Base-by-base conservation (phyloP, 1,284 basidiomycete species). In the Ceratobasidium papillatum region DNA sequence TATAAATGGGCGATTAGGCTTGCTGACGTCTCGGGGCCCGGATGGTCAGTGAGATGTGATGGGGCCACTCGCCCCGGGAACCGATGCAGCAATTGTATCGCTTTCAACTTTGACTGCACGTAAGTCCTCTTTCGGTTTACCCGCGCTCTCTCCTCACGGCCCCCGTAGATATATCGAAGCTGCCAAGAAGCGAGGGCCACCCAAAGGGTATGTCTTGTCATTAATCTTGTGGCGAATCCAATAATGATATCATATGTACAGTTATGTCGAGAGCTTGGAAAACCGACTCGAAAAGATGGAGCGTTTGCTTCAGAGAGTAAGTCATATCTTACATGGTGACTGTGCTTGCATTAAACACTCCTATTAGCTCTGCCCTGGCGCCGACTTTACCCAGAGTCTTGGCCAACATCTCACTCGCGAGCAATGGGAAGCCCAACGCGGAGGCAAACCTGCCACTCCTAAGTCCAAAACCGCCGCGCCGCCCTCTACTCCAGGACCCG, bases 141-240 rank as follows among this genome's bases (percentile, higher is more conserved):
- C 45, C 59, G 32, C 22, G 32, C 47, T 36, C 38, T 14, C 3
- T 58, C 25, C 71, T 71, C 62, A 58, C 61, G 58, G 62, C 87
- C 88, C 1, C 88, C 90, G 36, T 90, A 90, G 86, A 91, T 91
- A 76, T 61, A 85, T 81, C 43, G 79, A 84, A 77, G 80, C 81
- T 36, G 94, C 93, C 0, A 92, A 94, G 88, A 92, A 94, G 84
- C 89, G 94, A 47, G 93, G 93, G 1, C 92, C 93, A 34, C 91
- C 94, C 0, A 94, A 95, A 83, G 93, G 93, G 87, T 95, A 80
- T 75, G 87, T 52, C 25, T 30, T 7, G 30, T 56, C 38, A 17
- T 22, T 19, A 75, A 77, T 14, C 25, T 12, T 75, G 75, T 8
- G 78, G 77, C 61, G 41, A 51, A 41, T 45, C 59, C 22, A 58